Conservation (phyloP, 176 grass and related monocot genomes). For the Triticum turgidum region DNA sequence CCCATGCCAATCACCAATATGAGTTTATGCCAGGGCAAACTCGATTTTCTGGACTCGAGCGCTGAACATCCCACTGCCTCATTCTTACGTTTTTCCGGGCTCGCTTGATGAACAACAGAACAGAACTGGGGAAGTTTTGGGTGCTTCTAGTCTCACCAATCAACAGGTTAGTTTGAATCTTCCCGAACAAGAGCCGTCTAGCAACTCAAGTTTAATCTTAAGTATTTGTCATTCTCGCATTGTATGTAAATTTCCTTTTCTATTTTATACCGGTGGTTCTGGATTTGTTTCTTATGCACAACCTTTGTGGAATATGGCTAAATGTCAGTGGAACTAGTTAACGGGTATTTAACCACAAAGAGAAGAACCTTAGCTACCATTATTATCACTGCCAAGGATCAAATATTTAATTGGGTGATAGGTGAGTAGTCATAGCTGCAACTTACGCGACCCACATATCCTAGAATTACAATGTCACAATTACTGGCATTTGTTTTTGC, state of each 20-base stretch:
- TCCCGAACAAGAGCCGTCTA: slow-evolving; percentile 4
- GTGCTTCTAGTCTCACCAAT: neutral
- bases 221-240: neutral
- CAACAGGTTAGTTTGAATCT: slow-evolving; percentile 32
- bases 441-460: neutral
- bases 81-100: slow-evolving; percentile 67
- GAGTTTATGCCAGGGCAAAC: slow-evolving; percentile 65
- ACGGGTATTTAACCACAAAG: neutral
- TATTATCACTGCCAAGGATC: neutral
- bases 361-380: neutral
- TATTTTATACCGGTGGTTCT: neutral
- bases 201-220: slow-evolving; percentile 21
- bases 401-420: neutral
- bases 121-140: neutral
- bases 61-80: slow-evolving; percentile 81
- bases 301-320: neutral
- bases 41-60: slow-evolving; percentile 96
- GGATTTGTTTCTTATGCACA: neutral
- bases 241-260: neutral
- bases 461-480: neutral
- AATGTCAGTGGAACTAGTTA: neutral
- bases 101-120: slow-evolving; percentile 31
- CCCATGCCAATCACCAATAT: neutral
- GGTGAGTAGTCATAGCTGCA: neutral
- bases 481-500: neutral